phyloP scores from a whole-genome alignment of 208 protist species.

The Crithidia bombi region DNA sequence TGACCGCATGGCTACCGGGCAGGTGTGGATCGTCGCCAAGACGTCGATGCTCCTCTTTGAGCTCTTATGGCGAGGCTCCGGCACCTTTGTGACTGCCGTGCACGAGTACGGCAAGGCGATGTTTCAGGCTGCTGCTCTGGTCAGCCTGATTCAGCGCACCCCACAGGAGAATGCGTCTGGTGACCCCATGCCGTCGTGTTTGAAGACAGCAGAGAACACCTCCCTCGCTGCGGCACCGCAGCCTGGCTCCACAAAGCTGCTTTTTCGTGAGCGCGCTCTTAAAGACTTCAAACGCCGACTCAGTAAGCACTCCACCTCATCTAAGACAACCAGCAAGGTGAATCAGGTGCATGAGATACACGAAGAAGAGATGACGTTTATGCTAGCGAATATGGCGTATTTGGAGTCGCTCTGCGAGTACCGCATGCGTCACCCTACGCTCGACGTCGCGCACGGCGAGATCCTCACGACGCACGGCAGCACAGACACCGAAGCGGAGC shows the following conservation, averaged over 20 bases:
- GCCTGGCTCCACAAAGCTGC: too few relatives aligned
- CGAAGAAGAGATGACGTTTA: constrained; percentile 5
- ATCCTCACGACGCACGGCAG: constrained; percentile 2
- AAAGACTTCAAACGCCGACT: too few relatives aligned
- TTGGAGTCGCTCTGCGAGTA: constrained; percentile 43
- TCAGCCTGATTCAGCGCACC: constrained; percentile 19
- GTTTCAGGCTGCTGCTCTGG: constrained; percentile 16
- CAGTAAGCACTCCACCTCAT: too few relatives aligned
- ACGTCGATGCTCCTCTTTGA: constrained; percentile 26
- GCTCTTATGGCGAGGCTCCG: constrained; percentile 41
- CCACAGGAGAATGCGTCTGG: constrained; percentile 37
- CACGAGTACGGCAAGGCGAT: constrained; percentile 10
- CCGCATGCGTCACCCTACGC: constrained; percentile 34
- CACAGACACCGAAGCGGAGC: too few relatives aligned
- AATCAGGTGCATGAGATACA: neutral
- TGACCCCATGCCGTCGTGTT: constrained; percentile 28
- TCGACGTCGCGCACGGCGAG: constrained; percentile 30
- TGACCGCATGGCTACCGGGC: constrained; percentile 39
- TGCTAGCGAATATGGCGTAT: constrained; percentile 23
- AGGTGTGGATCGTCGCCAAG: constrained; percentile 47
- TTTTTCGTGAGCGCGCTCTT: too few relatives aligned
- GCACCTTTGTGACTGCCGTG: constrained; percentile 25
- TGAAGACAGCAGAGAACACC: too few relatives aligned
- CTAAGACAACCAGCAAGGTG: too few relatives aligned
- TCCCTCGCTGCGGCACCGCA: too few relatives aligned